These are phyloP conservation scores for Gamsiella multidivaricata DNA, from an alignment of 192 early-diverging fungal genomes.

Conservation along the genomic window DNA sequence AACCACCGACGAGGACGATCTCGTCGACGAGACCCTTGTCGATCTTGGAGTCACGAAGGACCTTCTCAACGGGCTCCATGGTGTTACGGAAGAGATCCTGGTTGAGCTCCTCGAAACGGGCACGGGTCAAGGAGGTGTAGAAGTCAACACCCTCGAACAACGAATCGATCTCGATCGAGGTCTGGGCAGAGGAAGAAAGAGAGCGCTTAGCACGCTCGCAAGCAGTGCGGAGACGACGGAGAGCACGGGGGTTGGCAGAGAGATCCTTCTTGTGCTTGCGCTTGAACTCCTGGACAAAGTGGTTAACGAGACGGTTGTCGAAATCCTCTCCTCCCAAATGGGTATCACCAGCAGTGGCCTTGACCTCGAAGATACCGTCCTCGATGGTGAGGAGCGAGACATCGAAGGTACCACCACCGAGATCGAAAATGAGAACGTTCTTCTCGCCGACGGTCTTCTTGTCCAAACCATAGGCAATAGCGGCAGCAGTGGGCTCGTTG, in stretches of 20 bases:
- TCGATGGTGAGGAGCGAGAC: constrained; percentile 97
- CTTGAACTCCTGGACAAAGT: constrained; percentile 97
- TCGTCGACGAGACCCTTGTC: constrained; percentile 92
- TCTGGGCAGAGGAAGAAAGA: constrained; percentile 93
- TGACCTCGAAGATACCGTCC: constrained; percentile 98
- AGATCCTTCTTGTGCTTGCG: constrained; percentile 98
- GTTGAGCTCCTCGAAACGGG: constrained; percentile 99
- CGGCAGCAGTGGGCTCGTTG: constrained; percentile 99
- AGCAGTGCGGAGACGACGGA: constrained; percentile 97
- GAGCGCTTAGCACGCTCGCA: constrained; percentile 98
- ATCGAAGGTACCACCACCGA: constrained; percentile 98
- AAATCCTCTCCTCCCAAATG: constrained; percentile 99
- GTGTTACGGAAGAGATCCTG: constrained; percentile 95
- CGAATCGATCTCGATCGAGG: constrained; percentile 96
- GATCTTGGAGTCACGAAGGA: constrained; percentile 95
- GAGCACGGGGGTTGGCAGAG: constrained; percentile 86
- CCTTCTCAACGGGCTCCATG: constrained; percentile 96
- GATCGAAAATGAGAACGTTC: constrained; percentile 97
- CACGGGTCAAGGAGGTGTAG: constrained; percentile 98
- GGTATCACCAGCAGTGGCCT: constrained; percentile 98
- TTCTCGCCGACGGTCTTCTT: constrained; percentile 91
- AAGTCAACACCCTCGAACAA: constrained; percentile 98
- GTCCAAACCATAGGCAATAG: constrained; percentile 99
- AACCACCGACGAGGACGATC: constrained; percentile 98
- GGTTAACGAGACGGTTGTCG: constrained; percentile 97